A percentile compares a stretch with the other conserved stretches of the same genome.
Evolutionary conservation across 352 stramenopile species (phyloP).

Genomic region (Pythium guiyangense): DNA sequence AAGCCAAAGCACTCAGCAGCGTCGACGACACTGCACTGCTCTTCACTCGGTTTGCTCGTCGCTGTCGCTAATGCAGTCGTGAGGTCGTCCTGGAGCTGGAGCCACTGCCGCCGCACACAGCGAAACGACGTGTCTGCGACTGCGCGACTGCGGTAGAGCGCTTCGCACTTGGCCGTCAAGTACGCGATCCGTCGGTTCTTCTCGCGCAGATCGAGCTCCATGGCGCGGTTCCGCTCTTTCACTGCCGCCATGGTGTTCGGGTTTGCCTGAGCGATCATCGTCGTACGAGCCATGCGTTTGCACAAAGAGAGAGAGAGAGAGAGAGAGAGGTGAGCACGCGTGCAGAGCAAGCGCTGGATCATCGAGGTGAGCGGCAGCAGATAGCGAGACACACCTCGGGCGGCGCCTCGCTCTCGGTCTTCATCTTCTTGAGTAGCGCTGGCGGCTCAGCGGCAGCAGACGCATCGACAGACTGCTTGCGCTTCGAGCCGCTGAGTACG

Average conservation of each 20-base stretch:
- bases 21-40: constrained; percentile 28
- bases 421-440: constrained; percentile 52
- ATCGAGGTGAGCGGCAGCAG: too few relatives aligned
- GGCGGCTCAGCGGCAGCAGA: neutral
- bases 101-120: constrained; percentile 57
- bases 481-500: constrained; percentile 5
- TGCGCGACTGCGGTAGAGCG: constrained; percentile 51
- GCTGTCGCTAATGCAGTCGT: constrained; percentile 17
- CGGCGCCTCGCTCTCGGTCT: constrained; percentile 52
- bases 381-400: constrained; percentile 30
- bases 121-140: constrained; percentile 46
- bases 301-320: neutral
- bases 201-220: constrained; percentile 72
- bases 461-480: constrained; percentile 5
- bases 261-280: constrained; percentile 33
- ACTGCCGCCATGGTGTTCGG: constrained; percentile 75
- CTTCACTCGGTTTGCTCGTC: constrained; percentile 19
- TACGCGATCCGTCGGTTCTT: constrained; percentile 81
- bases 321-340: neutral
- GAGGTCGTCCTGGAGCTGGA: constrained; percentile 64
- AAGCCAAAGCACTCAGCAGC: constrained; percentile 41
- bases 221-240: constrained; percentile 62
- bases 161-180: constrained; percentile 60
- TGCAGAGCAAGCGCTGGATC: constrained; percentile 1
- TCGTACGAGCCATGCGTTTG: neutral